Evolutionary conservation across 352 stramenopile genomes (phyloP).

Genomic region (Globisporangium solare): DNA sequence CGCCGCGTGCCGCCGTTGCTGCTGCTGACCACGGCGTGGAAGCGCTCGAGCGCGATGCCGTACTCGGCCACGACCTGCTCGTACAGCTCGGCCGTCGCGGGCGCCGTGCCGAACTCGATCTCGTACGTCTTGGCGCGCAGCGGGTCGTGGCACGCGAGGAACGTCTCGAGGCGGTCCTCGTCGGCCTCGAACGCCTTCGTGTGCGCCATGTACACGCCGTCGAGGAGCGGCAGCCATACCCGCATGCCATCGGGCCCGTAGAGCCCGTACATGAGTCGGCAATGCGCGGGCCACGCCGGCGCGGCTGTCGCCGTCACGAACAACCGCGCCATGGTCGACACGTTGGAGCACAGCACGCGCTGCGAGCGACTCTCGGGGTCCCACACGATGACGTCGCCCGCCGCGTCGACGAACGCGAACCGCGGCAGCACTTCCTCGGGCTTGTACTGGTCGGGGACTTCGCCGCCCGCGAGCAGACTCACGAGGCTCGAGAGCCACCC

Average conservation of each 20-base stretch:
- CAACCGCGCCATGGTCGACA: constrained; percentile 57
- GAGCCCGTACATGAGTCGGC: constrained; percentile 58
- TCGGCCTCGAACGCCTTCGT: constrained; percentile 59
- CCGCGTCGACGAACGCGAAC: constrained; percentile 49
- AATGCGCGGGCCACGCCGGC: constrained; percentile 52
- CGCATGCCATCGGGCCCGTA: constrained; percentile 73
- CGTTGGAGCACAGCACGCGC: constrained; percentile 55
- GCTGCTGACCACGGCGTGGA: constrained; percentile 18
- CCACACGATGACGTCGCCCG: constrained; percentile 67
- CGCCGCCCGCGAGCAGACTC: constrained; percentile 49
- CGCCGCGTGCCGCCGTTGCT: constrained; percentile 9
- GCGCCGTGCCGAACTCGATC: constrained; percentile 70
- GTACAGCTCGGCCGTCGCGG: constrained; percentile 58
- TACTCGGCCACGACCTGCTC: constrained; percentile 74
- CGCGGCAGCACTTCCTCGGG: constrained; percentile 65
- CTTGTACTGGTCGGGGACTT: constrained; percentile 69
- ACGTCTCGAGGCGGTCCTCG: constrained; percentile 41
- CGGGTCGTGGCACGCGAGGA: constrained; percentile 76
- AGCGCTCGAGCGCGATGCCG: constrained; percentile 50
- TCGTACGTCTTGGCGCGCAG: constrained; percentile 76
- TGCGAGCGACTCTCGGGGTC: constrained; percentile 71
- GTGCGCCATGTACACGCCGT: constrained; percentile 67
- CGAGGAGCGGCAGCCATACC: constrained; percentile 70
- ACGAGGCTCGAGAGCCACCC: constrained; percentile 65
- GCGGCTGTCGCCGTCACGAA: constrained; percentile 37